Evolutionary conservation across 352 stramenopile species (phyloP), one percentile per base, ranked within the genome.

Genomic region (Pythium biforme): DNA sequence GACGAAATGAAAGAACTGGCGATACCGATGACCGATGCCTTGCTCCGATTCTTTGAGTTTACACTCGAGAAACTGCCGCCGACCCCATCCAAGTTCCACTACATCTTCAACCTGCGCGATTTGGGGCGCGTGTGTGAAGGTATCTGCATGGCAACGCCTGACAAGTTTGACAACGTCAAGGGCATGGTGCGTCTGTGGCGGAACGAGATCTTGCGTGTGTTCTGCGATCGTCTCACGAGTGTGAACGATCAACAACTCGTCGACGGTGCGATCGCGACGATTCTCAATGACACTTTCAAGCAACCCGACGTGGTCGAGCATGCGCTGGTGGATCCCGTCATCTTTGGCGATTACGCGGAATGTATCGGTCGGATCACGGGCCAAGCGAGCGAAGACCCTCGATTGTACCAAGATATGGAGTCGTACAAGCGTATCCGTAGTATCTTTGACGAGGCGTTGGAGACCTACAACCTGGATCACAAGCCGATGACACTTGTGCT

Each of bases 91-190:
- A 98, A 98, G 62, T 98, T 98, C 55, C 94, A 98, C 70, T 98
- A 98, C 70, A 98, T 98, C 52, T 98, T 98, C 71, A 98, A 98
- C 45, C 73, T 98, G n/a, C 83, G 95, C 0, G 95, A 98, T 59
- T 70, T 98, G 15, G 93, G 87, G 0, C 85, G 95, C 11, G 92
- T 99, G 2, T 98, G 93, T 47, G 93, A 99, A 73, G 95, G 95
- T 10, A 74, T 98, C 15, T 99, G 94, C 55, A 92, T 97, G 69
- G 90, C 90, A 11, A 98, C 92, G 1, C 77, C 86, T 0, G 94
- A 98, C 64, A 91, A 84, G 29, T 95, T 97, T 62, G 76, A 87
- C 33, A 82, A 59, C 26, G 67, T 75, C 23, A 52, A 72, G 6
- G 73, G 69, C 7, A 73, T 98, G 33, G 88, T 98, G 34, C 83